Conservation (phyloP, 2,329 filamentous ascomycete genomes). For the Lachnellula cervina region DNA sequence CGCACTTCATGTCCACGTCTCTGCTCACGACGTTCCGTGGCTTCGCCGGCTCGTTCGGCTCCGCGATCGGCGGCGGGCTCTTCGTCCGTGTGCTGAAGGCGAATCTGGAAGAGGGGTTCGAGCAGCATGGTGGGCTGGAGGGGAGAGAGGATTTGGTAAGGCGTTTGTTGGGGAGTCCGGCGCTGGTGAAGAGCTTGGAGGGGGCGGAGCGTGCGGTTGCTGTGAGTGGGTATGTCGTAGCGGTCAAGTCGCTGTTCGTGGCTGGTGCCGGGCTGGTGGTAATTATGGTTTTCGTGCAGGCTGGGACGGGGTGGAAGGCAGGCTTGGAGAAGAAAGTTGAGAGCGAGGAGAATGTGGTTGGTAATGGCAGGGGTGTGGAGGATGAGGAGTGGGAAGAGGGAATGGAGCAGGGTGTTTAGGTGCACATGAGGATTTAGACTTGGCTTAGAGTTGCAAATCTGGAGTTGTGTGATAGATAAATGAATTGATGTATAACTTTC, state of each 20-base stretch:
- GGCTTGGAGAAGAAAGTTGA: slow-evolving; percentile 26
- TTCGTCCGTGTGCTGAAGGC: slow-evolving; percentile 26
- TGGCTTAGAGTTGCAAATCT: background rate
- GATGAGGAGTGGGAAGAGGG: slow-evolving; percentile 23
- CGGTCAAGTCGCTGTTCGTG: slow-evolving; percentile 48
- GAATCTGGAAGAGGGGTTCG: slow-evolving; percentile 34
- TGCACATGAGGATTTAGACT: background rate
- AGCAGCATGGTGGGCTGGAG: slow-evolving; percentile 26
- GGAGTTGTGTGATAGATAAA: too few relatives aligned
- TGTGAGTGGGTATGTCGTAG: slow-evolving; percentile 48
- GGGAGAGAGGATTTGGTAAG: slow-evolving; percentile 42
- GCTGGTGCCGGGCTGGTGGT: slow-evolving; percentile 45
- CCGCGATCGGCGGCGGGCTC: slow-evolving; percentile 68
- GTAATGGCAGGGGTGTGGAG: slow-evolving; percentile 5
- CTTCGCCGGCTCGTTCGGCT: slow-evolving; percentile 77
- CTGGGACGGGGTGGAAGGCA: slow-evolving; percentile 51
- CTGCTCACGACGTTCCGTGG: slow-evolving; percentile 75
- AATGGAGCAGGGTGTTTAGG: slow-evolving; percentile 14
- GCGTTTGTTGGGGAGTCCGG: slow-evolving; percentile 54
- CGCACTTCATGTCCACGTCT: slow-evolving; percentile 71
- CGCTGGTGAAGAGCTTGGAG: slow-evolving; percentile 43
- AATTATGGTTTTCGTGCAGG: slow-evolving; percentile 48
- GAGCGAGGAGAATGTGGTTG: slow-evolving; percentile 2
- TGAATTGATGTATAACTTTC: too few relatives aligned
- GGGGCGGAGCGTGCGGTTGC: slow-evolving; percentile 49